These are phyloP conservation scores for Parastagonospora avenae DNA, from an alignment of 2,329 filamentous ascomycete genomes.

Conservation along the genomic window DNA sequence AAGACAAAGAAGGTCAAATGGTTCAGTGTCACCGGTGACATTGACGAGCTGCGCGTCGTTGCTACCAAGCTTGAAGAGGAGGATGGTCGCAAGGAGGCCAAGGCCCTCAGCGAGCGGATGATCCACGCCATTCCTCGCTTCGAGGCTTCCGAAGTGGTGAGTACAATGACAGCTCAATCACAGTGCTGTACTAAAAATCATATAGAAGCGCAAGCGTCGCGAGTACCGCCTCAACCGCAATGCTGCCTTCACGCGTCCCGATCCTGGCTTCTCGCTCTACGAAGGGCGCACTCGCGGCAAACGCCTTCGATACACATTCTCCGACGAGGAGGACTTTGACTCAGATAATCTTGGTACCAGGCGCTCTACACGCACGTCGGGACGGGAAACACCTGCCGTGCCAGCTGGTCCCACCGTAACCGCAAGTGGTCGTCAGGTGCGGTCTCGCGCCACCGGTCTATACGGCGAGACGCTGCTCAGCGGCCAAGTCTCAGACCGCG, in stretches of 20 bases:
- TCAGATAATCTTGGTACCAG: slow-evolving; percentile 71
- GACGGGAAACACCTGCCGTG: slow-evolving; percentile 74
- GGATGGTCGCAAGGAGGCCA: slow-evolving; percentile 82
- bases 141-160: slow-evolving; percentile 87
- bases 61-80: slow-evolving; percentile 75
- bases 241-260: slow-evolving; percentile 83
- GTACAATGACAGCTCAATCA: background rate
- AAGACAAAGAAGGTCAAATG: slow-evolving; percentile 77
- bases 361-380: slow-evolving; percentile 69
- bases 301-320: slow-evolving; percentile 94
- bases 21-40: slow-evolving; percentile 90
- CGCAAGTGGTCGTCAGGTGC: slow-evolving; percentile 84
- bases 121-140: slow-evolving; percentile 82
- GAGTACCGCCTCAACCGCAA: slow-evolving; percentile 89
- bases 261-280: slow-evolving; percentile 89
- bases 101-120: slow-evolving; percentile 78
- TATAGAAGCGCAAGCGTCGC: slow-evolving; percentile 84
- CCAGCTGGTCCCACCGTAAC: slow-evolving; percentile 70
- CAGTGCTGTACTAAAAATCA: slow-evolving; percentile 15
- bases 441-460: slow-evolving; percentile 64
- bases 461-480: slow-evolving; percentile 67
- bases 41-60: slow-evolving; percentile 80
- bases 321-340: slow-evolving; percentile 82
- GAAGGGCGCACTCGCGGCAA: slow-evolving; percentile 96
- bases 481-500: slow-evolving; percentile 53